These are phyloP conservation scores for Alternaria longipes DNA, from an alignment of 2,329 filamentous ascomycete species.

Conservation along the genomic window DNA sequence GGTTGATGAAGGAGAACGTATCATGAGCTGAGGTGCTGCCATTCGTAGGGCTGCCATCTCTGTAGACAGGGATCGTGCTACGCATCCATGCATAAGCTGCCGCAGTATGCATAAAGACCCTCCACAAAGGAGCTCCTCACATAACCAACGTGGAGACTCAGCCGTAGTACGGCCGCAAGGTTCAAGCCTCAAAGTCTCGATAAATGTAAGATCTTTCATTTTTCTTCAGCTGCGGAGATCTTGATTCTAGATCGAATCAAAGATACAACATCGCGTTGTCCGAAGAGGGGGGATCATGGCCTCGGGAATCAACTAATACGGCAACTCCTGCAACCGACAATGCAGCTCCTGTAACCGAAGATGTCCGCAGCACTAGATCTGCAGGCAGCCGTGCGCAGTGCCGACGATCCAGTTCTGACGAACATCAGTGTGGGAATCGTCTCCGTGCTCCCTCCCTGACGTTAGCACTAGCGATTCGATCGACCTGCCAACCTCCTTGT, in stretches of 20 bases:
- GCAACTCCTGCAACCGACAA: neutral
- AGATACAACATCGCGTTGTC: constrained; percentile 8
- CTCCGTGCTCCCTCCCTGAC: constrained; percentile 11
- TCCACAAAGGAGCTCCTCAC: constrained; percentile 14
- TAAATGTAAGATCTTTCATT: constrained; percentile 1
- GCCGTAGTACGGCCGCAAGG: constrained; percentile 4
- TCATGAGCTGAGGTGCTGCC: constrained; percentile 19
- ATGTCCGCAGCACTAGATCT: constrained; percentile 22
- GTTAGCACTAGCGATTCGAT: constrained; percentile 11
- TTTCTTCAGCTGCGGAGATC: neutral
- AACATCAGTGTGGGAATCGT: constrained; percentile 2
- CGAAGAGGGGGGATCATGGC: constrained; percentile 7
- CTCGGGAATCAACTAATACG: neutral
- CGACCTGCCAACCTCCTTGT: constrained; percentile 8
- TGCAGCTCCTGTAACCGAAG: constrained; percentile 5
- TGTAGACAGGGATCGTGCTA: constrained; percentile 8
- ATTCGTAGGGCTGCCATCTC: constrained; percentile 21
- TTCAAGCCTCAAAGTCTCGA: neutral
- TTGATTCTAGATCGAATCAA: constrained; percentile 4
- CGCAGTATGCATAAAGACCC: constrained; percentile 23
- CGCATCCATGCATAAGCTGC: constrained; percentile 19
- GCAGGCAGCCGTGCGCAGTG: constrained; percentile 22
- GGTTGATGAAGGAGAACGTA: constrained; percentile 26
- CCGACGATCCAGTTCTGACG: constrained; percentile 27
- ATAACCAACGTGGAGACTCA: constrained; percentile 7